These are phyloP conservation scores for Leccinum subtestaceum DNA, from an alignment of 768 basidiomycete genomes.

Conservation along the genomic window DNA sequence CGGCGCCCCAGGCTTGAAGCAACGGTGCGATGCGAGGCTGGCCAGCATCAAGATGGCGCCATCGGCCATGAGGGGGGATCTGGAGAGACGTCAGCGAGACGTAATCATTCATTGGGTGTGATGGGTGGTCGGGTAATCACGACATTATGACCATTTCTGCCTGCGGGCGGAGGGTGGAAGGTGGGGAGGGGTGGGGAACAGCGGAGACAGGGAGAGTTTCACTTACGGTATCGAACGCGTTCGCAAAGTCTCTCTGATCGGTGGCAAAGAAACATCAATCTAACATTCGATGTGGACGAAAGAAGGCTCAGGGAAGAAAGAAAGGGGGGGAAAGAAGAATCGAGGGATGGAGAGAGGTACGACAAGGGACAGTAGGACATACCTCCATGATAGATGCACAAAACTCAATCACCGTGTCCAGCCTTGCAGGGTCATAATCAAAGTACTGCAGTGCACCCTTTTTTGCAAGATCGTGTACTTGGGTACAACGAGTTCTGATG, in stretches of 20 bases:
- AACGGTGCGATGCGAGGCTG: conserved; percentile 60
- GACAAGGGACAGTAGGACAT: neutral
- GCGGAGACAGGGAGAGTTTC: neutral
- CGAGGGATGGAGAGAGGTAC: neutral
- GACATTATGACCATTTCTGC: neutral
- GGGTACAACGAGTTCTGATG: conserved; percentile 82
- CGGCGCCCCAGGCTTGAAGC: conserved; percentile 52
- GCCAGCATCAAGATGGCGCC: conserved; percentile 83
- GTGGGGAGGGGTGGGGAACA: neutral
- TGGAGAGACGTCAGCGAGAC: conserved; percentile 27
- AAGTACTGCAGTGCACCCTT: conserved; percentile 80
- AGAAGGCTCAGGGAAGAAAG: neutral
- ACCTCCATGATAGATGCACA: conserved; percentile 80
- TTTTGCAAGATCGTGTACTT: conserved; percentile 76
- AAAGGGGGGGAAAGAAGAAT: neutral
- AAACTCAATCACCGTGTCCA: conserved; percentile 65
- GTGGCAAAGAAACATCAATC: neutral
- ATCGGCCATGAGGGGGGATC: conserved; percentile 88
- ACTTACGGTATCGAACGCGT: conserved; percentile 60
- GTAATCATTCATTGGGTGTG: neutral
- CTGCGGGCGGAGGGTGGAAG: conserved; percentile 9
- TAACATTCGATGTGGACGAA: conserved; percentile 4
- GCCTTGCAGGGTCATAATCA: conserved; percentile 76
- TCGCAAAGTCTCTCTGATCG: conserved; percentile 74
- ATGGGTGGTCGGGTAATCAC: neutral